These are phyloP conservation scores for Spizellomyces punctatus DNA, from an alignment of 192 early-diverging fungal genomes.

Conservation along the genomic window DNA sequence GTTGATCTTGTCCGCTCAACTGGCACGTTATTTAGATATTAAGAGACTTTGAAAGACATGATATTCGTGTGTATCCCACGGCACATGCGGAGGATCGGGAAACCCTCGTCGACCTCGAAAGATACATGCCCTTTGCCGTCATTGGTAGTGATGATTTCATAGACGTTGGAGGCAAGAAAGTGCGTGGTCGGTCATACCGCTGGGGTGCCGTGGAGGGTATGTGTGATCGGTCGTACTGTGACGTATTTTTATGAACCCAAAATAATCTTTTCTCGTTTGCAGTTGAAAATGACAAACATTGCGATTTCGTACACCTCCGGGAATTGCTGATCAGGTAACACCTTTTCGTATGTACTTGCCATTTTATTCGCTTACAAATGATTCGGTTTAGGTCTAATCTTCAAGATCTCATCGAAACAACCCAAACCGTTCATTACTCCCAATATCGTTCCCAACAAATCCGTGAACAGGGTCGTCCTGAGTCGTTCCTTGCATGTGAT, in stretches of 20 bases:
- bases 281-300: slow-evolving; percentile 96
- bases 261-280: background rate
- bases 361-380: background rate
- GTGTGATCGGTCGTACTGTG: background rate
- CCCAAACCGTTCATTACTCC: slow-evolving; percentile 93
- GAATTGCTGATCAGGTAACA: slow-evolving; percentile 75
- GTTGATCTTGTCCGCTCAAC: background rate
- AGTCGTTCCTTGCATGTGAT: slow-evolving; percentile 79
- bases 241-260: background rate
- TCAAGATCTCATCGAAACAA: slow-evolving; percentile 96
- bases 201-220: slow-evolving; percentile 94
- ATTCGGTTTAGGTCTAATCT: slow-evolving; percentile 78
- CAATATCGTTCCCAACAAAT: slow-evolving; percentile 94
- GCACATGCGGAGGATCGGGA: slow-evolving; percentile 74
- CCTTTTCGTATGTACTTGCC: background rate
- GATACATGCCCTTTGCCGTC: slow-evolving; percentile 90
- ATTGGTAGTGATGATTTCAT: slow-evolving; percentile 91
- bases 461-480: slow-evolving; percentile 70
- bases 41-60: slow-evolving; percentile 64
- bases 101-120: slow-evolving; percentile 61
- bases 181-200: slow-evolving; percentile 91
- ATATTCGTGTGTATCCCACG: slow-evolving; percentile 74
- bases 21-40: slow-evolving; percentile 51
- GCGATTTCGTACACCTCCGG: slow-evolving; percentile 93
- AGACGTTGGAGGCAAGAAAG: slow-evolving; percentile 79